Conservation (phyloP, 805 yeast species). For the Wickerhamiella sergipiensis region DNA sequence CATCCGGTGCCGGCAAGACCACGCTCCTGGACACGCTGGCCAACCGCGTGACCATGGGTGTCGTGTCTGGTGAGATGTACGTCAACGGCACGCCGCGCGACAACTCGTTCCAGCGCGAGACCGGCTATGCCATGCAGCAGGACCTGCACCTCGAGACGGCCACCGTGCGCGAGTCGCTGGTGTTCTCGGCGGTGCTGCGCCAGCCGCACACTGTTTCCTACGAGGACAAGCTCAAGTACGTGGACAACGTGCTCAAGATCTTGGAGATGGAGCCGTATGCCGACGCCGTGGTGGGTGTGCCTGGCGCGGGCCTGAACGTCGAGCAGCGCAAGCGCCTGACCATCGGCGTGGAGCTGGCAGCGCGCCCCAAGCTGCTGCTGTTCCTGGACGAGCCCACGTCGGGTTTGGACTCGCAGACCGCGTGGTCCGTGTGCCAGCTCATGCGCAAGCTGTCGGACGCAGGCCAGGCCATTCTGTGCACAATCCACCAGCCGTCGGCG, state of each 20-base stretch:
- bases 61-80: slow-evolving; percentile 55
- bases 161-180: slow-evolving; percentile 63
- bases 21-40: slow-evolving; percentile 61
- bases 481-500: slow-evolving; percentile 71
- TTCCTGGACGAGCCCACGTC: slow-evolving; percentile 64
- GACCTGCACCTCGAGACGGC: slow-evolving; percentile 57
- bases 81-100: slow-evolving; percentile 57
- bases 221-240: slow-evolving; percentile 50
- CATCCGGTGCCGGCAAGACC: slow-evolving; percentile 80
- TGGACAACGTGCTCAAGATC: slow-evolving; percentile 50
- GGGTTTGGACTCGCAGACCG: slow-evolving; percentile 47
- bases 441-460: slow-evolving; percentile 53
- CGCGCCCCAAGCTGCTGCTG: slow-evolving; percentile 48
- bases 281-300: slow-evolving; percentile 68
- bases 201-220: slow-evolving; percentile 46
- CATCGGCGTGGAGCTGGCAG: slow-evolving; percentile 60
- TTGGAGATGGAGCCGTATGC: slow-evolving; percentile 59
- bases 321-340: slow-evolving; percentile 57
- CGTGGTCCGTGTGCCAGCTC: slow-evolving; percentile 60
- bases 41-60: slow-evolving; percentile 57
- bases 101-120: slow-evolving; percentile 56
- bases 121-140: slow-evolving; percentile 74
- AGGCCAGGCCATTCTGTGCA: slow-evolving; percentile 65
- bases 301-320: slow-evolving; percentile 59
- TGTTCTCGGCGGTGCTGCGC: slow-evolving; percentile 59